A percentile compares a stretch with the other conserved stretches of the same genome.
These are phyloP conservation scores for Phytopythium mirpurense DNA, from an alignment of 352 stramenopile genomes.

Conservation along the genomic window DNA sequence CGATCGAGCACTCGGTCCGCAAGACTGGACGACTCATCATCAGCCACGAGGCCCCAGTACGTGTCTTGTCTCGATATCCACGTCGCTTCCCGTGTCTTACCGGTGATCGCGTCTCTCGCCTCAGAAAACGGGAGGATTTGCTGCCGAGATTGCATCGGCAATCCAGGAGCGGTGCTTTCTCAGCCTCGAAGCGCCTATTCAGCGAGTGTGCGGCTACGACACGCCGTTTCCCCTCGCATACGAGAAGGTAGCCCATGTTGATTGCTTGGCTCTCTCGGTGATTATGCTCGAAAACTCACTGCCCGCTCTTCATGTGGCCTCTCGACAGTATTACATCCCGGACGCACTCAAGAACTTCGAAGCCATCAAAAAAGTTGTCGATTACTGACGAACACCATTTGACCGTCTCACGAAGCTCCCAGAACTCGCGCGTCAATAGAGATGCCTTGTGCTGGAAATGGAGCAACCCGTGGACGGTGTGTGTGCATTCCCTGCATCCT, in stretches of 20 bases:
- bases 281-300: neutral
- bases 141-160: slow-evolving; percentile 93
- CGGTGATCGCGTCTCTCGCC: slow-evolving; percentile 5
- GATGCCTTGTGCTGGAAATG: neutral
- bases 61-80: too few species aligned
- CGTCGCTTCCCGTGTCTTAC: too few species aligned
- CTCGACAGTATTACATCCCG: slow-evolving; percentile 84
- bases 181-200: slow-evolving; percentile 93
- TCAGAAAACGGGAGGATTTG: slow-evolving; percentile 91
- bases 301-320: neutral
- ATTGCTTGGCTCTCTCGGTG: neutral
- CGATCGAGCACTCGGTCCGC: slow-evolving; percentile 92
- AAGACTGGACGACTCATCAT: slow-evolving; percentile 97
- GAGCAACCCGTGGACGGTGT: neutral
- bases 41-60: slow-evolving; percentile 94
- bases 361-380: slow-evolving; percentile 90
- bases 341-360: slow-evolving; percentile 94
- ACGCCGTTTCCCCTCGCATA: slow-evolving; percentile 96
- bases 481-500: neutral
- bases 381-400: slow-evolving; percentile 57
- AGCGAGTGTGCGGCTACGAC: slow-evolving; percentile 93
- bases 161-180: slow-evolving; percentile 95
- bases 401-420: neutral
- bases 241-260: slow-evolving; percentile 76
- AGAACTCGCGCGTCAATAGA: neutral